Percentiles rank a stretch among this genome's conserved stretches.
These are phyloP conservation scores for Boletus sensibilis DNA, from an alignment of 768 basidiomycete genomes.

Conservation along the genomic window DNA sequence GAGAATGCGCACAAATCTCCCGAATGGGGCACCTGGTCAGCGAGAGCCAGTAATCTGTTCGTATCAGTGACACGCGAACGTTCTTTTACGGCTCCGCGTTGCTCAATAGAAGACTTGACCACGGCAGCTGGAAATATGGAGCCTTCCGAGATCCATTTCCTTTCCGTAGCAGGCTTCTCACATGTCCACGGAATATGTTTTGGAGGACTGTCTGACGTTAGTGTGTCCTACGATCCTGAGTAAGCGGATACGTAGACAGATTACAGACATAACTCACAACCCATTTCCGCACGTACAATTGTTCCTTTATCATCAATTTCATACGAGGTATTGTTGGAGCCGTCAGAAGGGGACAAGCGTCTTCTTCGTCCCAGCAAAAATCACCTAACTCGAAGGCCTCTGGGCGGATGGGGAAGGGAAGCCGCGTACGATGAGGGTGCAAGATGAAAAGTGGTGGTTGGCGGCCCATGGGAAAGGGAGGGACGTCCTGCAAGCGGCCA, in stretches of 20 bases:
- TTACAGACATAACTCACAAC: constrained; percentile 26
- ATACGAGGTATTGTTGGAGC: constrained; percentile 38
- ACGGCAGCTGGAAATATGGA: constrained; percentile 27
- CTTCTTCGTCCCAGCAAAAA: constrained; percentile 20
- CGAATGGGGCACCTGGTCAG: constrained; percentile 1
- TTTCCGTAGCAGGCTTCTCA: constrained; percentile 19
- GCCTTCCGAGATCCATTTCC: constrained; percentile 32
- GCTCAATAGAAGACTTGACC: constrained; percentile 5
- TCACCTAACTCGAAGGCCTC: constrained; percentile 21
- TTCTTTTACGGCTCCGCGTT: background rate
- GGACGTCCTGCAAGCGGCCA: constrained; percentile 21
- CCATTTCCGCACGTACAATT: constrained; percentile 35
- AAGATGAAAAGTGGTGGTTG: constrained; percentile 31
- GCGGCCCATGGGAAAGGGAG: constrained; percentile 32
- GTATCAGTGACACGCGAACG: background rate
- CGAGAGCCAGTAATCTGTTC: background rate
- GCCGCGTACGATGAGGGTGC: constrained; percentile 21
- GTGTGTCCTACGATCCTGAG: constrained; percentile 16
- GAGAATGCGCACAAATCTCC: background rate
- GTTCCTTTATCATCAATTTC: constrained; percentile 36
- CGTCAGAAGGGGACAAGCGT: constrained; percentile 19
- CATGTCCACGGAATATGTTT: constrained; percentile 32
- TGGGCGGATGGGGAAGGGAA: constrained; percentile 23
- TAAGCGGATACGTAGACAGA: constrained; percentile 5
- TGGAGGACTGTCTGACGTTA: constrained; percentile 23